Evolutionary conservation across 1,284 basidiomycete genomes (phyloP), one percentile per base, ranked within the genome.

Genomic region (Neolentinus lepideus): DNA sequence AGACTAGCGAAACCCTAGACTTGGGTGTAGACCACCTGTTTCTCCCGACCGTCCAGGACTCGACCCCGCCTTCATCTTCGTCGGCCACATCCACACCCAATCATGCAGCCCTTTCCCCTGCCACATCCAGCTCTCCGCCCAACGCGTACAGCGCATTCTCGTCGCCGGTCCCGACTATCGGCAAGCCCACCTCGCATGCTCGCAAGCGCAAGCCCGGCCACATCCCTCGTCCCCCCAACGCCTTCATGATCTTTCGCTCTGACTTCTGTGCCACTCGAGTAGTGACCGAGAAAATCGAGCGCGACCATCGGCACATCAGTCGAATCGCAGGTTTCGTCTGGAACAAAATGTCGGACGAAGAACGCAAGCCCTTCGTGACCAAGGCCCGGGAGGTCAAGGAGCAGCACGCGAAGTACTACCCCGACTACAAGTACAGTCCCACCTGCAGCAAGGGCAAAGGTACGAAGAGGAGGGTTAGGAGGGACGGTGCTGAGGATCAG

Each of bases 201-300:
- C 73, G 73, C 59, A 75, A 72, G 58, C 71, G 71, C 57, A 68
- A 69, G 56, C 64, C 70, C 1, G 70, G 71, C 24, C 74, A 79
- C 62, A 80, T 91, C 57, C 84, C 85, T 54, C 83, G 90, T 16
- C 92, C 91, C 2, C 80, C 87, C 50, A 94, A 94, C 64, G 83
- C 89, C 3, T 94, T 93, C 74, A 89, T 94, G 68, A 71, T 92
- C 59, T 94, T 84, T 67, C 84, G 91, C 43, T 87, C 86, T 47
- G 78, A 85, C 63, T 79, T 84, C 56, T 88, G 85, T 67, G 73
- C 73, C 56, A 68, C 66, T 61, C 69, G 78, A 53, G 75, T 77
- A 66, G 66, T 72, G 33, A 70, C 70, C 55, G 61, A 56, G 22
- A 63, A 60, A 52, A 66, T 71, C 59, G 74, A 75, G 65, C 68